Evolutionary conservation across 345 rosid genomes (phyloP).

Genomic region (Camelina sativa): DNA sequence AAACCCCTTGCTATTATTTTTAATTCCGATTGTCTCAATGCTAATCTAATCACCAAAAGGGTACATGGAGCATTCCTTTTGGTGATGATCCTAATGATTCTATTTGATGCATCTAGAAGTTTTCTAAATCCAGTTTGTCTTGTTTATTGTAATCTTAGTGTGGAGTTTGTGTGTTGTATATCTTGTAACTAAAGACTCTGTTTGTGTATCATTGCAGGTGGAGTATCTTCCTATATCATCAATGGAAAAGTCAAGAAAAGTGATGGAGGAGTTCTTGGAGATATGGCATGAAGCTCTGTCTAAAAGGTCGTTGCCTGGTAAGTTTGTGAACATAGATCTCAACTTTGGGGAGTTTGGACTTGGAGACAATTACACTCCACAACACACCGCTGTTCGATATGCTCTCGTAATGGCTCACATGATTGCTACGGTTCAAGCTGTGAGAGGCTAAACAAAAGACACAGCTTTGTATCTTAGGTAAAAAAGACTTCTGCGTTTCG

Average conservation of each 20-base stretch:
- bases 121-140: background rate
- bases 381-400: constrained; percentile 85
- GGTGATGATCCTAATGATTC: constrained; percentile 7
- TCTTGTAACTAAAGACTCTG: constrained; percentile 17
- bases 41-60: background rate
- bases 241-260: constrained; percentile 65
- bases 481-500: background rate
- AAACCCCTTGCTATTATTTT: background rate
- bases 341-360: constrained; percentile 80
- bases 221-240: constrained; percentile 92
- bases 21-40: background rate
- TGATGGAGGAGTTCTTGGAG: constrained; percentile 81
- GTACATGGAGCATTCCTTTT: background rate
- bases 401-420: constrained; percentile 79
- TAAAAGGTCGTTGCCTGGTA: constrained; percentile 79
- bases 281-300: constrained; percentile 80
- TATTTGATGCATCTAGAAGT: constrained; percentile 9
- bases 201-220: constrained; percentile 54
- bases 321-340: constrained; percentile 67
- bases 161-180: background rate
- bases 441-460: constrained; percentile 30
- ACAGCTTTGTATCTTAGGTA: background rate
- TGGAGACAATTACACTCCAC: constrained; percentile 65
- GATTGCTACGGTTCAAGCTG: constrained; percentile 75
- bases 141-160: background rate